A percentile compares a stretch with the other conserved stretches of the same genome.
Evolutionary conservation across 2,329 filamentous ascomycete species (phyloP).

Genomic region (Sarocladium kiliense): DNA sequence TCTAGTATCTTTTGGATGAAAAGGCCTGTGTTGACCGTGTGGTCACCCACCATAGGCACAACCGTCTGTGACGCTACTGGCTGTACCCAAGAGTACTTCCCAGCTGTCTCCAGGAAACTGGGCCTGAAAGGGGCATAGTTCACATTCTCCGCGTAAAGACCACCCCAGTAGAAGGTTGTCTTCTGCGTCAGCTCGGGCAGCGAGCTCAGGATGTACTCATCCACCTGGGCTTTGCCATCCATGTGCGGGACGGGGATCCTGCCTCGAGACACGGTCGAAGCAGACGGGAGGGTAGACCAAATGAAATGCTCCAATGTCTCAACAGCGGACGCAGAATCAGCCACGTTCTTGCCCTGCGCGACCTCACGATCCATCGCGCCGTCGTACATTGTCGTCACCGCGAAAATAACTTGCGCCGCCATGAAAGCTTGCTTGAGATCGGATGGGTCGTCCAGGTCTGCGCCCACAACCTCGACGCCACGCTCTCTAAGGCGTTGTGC

Average conservation of each 20-base stretch:
- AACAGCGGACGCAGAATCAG: conserved; percentile 31
- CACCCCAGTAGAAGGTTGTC: conserved; percentile 34
- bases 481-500: conserved; percentile 21
- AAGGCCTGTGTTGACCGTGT: too few relatives aligned
- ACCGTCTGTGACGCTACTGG: too few relatives aligned
- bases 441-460: conserved; percentile 24
- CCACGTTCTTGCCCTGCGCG: conserved; percentile 34
- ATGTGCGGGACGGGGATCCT: conserved; percentile 32
- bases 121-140: conserved; percentile 13
- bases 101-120: not conserved
- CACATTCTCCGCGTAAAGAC: conserved; percentile 30
- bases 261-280: conserved; percentile 23
- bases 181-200: conserved; percentile 26
- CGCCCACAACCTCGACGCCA: conserved; percentile 31
- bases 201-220: conserved; percentile 31
- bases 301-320: conserved; percentile 36
- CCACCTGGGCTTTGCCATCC: conserved; percentile 34
- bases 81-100: too few relatives aligned
- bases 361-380: conserved; percentile 29
- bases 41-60: too few relatives aligned
- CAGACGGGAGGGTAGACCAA: conserved; percentile 38
- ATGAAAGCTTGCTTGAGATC: conserved; percentile 28
- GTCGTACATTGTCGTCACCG: not conserved
- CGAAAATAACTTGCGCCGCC: conserved; percentile 32
- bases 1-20: too few relatives aligned